Percentiles rank a stretch among this genome's conserved stretches.
Evolutionary conservation across 73 alveolate species (phyloP).

Genomic region (Symbiodinium natans): DNA sequence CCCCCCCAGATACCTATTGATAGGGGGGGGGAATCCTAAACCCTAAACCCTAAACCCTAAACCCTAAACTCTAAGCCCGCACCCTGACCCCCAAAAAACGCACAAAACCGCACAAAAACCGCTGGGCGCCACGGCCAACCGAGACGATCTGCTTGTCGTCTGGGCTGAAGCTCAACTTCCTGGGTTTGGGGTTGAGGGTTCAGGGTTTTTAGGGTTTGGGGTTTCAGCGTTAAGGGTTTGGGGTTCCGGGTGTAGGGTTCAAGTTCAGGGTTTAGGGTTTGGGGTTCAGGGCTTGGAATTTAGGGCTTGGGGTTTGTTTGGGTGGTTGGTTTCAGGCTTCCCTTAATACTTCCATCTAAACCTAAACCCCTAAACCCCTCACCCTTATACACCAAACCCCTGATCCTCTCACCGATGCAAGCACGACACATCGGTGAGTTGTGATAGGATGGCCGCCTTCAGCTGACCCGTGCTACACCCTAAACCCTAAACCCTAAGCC

Average conservation of each 20-base stretch:
- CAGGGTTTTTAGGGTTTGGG: neutral
- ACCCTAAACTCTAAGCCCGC: no score
- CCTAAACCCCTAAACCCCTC: neutral
- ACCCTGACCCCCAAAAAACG: no score
- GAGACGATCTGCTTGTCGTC: constrained; percentile 88
- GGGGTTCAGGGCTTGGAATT: no score
- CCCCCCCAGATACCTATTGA: no score
- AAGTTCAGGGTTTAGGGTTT: no score
- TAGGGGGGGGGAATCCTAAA: neutral
- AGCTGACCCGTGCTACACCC: neutral
- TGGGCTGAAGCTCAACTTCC: constrained; percentile 85
- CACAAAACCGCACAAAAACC: neutral
- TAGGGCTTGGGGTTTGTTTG: no score
- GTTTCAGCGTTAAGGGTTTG: neutral
- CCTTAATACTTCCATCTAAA: no score
- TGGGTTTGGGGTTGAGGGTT: neutral
- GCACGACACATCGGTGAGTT: no score
- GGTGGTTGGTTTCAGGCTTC: no score
- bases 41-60: neutral
- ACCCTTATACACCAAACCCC: neutral
- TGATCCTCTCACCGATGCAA: neutral
- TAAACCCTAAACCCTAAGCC: neutral
- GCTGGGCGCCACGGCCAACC: constrained; percentile 2
- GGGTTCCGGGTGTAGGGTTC: neutral
- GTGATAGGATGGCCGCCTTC: no score